Conservation (phyloP, 192 early-diverging fungal species). For the Funneliformis mosseae region DNA sequence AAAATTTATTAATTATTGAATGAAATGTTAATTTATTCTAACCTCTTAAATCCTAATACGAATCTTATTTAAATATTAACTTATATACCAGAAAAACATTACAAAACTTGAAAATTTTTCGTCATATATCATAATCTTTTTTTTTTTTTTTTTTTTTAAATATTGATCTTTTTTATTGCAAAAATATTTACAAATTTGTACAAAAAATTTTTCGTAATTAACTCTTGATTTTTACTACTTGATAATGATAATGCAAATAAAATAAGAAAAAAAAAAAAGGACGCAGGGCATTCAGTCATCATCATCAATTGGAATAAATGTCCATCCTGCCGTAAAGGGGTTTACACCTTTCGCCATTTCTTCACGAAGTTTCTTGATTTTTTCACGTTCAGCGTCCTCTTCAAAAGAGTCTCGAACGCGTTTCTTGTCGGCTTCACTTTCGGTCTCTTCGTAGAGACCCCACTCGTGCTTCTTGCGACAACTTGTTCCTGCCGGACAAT, state of each 20-base stretch:
- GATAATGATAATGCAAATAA: neutral
- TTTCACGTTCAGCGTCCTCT: neutral
- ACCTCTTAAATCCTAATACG: neutral
- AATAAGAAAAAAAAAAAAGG: neutral
- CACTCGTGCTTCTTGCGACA: constrained; percentile 24
- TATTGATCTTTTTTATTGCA: neutral
- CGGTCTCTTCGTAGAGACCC: neutral
- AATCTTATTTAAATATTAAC: neutral
- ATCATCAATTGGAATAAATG: neutral
- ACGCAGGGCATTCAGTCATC: neutral
- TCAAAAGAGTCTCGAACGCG: neutral
- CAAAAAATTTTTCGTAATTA: no score
- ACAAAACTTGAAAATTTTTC: no score
- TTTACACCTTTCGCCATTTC: neutral
- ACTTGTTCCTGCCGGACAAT: neutral
- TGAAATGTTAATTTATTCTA: neutral
- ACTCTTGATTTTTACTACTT: no score
- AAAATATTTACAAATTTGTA: neutral
- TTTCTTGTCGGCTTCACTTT: neutral
- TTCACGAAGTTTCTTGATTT: neutral
- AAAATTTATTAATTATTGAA: neutral
- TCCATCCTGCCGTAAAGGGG: neutral
- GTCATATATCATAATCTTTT: no score
- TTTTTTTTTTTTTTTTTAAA: no score
- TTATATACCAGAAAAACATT: no score